Evolutionary conservation across 2,329 filamentous ascomycete genomes (phyloP), one percentile per base, ranked within the genome.

Genomic region (Pseudogymnoascus sp.): DNA sequence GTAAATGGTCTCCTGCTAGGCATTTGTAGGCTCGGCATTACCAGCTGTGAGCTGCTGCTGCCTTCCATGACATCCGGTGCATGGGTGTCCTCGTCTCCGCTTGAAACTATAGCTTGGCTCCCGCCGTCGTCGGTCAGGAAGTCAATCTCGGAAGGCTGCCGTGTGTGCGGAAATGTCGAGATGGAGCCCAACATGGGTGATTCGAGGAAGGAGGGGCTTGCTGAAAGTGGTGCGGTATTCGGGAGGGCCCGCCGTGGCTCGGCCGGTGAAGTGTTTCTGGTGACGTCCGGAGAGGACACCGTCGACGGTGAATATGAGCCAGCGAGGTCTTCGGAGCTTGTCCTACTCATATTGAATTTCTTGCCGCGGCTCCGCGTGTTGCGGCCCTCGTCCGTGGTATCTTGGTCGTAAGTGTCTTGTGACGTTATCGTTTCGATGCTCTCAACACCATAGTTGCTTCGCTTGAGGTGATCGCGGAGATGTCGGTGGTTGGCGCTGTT

Each of bases 21-120:
- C 84, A 99, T 94, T 65, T 85, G 87, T 69, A 99, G 87, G 71
- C 92, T 96, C 4, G 94, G 94, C 94, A 99, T 99, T 64, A 99
- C 90, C n/a, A 99, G 82, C 74, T 97, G 92, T 25, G 88, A 88
- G 40, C 79, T 80, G 64, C 73, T 78, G 58, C 76, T 75, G 78
- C 80, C 72, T 82, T 86, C 70, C 65, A 75, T 67, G 72, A 77
- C 73, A 52, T 63, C 65, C 9, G 70, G 79, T 74, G 48, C 77
- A 78, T 63, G 64, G 8, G 71, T 69, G 9, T 62, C 60, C 37
- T 73, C 72, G 18, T 72, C 71, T 13, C 66, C 71, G 36, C 71
- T 72, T 7, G 70, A 72, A 21, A 66, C 55, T 36, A 73, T 69
- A 31, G 70, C 71, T 60, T 74, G 73, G 65, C 72, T 77, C 37